Base-by-base conservation (phyloP, 129 eudicot species). In the Flaveria trinervia region DNA sequence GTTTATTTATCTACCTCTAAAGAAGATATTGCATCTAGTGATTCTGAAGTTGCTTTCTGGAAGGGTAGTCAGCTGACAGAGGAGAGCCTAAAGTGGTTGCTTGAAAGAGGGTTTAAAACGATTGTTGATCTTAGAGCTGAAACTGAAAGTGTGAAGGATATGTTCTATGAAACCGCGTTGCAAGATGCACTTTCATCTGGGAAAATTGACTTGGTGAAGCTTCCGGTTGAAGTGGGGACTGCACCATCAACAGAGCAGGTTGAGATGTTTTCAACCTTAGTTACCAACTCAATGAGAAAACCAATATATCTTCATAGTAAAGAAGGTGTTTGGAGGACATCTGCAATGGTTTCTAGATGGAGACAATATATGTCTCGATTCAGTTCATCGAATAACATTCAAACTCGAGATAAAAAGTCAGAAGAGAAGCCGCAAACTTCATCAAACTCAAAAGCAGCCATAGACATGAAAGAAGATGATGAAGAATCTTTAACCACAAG, bases 261-360 rank as follows among this genome's bases (percentile, higher is more conserved):
- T 80, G 89, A 85, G 75, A 74, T 59, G 23, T 94, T 94, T 86
- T 87, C 93, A n/a, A 73, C 84, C 39, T 62, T 94, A 55, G 86
- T 94, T 66, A 83, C 90, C 17, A 85, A 94, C 79, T 81, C 84
- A 1, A 79, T 61, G 30, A 87, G 82, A 75, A 84, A 72, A 71
- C 96, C 96, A 0, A 80, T 94, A 9, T 94, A 91, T 80, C 83
- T 94, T 13, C 97, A 94, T 75, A 94, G 99, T 52, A 91, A 87
- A 73, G 99, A 94, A 84, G 99, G 99, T 30, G 90, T 87, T 72
- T 78, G 90, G 91, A 89, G 99, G 83, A 89, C 94, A 6, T 87
- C 97, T 3, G 91, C 97, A 43, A 84, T 94, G 96, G 86, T 94
- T 51, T 91, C 99, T 48, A 84, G 99, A 76, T 94, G 99, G 99